A percentile compares a stretch with the other conserved stretches of the same genome.
These are phyloP conservation scores for Lodderomyces oxycetoniae DNA, from an alignment of 1,139 yeast species.

Conservation along the genomic window DNA sequence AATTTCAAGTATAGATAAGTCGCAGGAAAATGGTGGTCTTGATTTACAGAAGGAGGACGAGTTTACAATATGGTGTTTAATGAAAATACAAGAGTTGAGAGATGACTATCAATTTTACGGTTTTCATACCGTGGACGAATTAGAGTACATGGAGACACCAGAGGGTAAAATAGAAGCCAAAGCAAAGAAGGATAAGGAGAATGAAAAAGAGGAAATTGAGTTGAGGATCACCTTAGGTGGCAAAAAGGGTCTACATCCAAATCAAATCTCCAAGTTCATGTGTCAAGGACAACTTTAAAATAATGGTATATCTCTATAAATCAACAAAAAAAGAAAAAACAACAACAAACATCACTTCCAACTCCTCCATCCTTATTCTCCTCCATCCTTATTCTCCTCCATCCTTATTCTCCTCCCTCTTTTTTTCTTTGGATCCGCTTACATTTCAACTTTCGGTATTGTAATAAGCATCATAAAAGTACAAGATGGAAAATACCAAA, in stretches of 20 bases:
- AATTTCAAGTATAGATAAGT: slow-evolving; percentile 20
- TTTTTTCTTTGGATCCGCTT: neutral
- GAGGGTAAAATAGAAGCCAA: slow-evolving; percentile 36
- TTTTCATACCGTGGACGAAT: slow-evolving; percentile 49
- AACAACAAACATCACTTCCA: neutral
- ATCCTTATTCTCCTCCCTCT: neutral
- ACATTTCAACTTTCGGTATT: slow-evolving; percentile 19
- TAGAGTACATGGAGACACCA: slow-evolving; percentile 33
- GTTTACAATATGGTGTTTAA: slow-evolving; percentile 59
- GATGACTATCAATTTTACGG: slow-evolving; percentile 62
- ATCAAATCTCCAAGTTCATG: slow-evolving; percentile 39
- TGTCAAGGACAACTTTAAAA: slow-evolving; percentile 30
- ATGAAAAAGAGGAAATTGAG: slow-evolving; percentile 26
- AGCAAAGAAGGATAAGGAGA: slow-evolving; percentile 24
- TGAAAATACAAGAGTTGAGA: slow-evolving; percentile 46
- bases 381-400: neutral
- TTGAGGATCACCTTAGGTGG: slow-evolving; percentile 29
- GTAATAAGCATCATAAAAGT: slow-evolving; percentile 62
- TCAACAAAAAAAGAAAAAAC: neutral
- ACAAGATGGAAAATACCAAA: slow-evolving; percentile 73
- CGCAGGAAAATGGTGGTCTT: slow-evolving; percentile 17
- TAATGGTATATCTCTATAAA: neutral
- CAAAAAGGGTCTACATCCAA: slow-evolving; percentile 31
- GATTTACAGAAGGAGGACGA: slow-evolving; percentile 43
- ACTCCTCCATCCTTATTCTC: neutral